phyloP scores from a whole-genome alignment of 495 filamentous ascomycete genomes.

The Daldinia vernicosa region DNA sequence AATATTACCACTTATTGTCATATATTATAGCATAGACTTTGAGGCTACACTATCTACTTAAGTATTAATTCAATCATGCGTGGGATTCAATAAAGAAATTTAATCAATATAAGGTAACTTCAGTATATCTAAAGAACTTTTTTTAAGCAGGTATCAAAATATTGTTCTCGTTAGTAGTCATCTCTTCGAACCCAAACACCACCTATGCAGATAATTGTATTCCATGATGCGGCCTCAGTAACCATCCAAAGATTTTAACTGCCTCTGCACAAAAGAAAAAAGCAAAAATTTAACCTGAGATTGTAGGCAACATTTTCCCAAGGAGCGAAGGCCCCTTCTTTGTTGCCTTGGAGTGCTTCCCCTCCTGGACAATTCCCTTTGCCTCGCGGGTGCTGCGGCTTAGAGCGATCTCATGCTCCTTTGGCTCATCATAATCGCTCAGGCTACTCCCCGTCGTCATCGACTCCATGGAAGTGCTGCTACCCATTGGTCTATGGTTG shows the following conservation, averaged over 20 bases:
- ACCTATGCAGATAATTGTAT: background rate
- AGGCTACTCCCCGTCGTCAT: slow-evolving; percentile 49
- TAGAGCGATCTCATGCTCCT: slow-evolving; percentile 24
- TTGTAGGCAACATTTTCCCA: slow-evolving; percentile 21
- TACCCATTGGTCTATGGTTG: slow-evolving; percentile 30
- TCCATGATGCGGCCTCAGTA: background rate
- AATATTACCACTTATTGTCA: no score
- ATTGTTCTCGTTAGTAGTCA: background rate
- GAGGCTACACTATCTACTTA: no score
- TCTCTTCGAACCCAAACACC: background rate
- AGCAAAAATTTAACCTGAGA: background rate
- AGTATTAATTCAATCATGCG: no score
- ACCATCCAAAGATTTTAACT: background rate
- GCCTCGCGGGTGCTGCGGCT: background rate
- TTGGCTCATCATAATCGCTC: slow-evolving; percentile 40
- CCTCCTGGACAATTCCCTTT: background rate
- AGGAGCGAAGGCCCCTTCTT: slow-evolving; percentile 19
- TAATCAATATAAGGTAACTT: background rate
- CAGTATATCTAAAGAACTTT: background rate
- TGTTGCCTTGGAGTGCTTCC: slow-evolving; percentile 6
- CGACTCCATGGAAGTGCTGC: slow-evolving; percentile 45
- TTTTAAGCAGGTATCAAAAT: background rate
- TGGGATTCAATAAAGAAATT: background rate
- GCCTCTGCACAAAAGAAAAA: background rate
- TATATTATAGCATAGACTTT: background rate